Percentiles rank a stretch among this genome's conserved stretches.
Conservation (phyloP, 1,284 basidiomycete genomes). For the Pholiota adiposa region DNA sequence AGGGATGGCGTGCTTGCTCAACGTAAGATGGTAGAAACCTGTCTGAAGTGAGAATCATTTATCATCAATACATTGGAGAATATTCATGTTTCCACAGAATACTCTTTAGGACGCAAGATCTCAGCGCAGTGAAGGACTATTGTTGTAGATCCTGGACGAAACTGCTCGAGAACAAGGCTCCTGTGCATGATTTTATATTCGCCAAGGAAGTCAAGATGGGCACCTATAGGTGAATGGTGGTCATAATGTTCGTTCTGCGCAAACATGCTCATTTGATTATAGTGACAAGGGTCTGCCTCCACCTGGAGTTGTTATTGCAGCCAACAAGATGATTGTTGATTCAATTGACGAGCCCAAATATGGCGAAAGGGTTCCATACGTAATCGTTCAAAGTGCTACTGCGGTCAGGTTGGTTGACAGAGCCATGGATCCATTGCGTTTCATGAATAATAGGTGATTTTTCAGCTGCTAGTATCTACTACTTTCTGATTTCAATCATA, state of each 20-base stretch:
- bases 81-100: conserved; percentile 53
- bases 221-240: conserved; percentile 74
- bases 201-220: conserved; percentile 94
- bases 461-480: background rate
- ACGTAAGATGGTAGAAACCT: conserved; percentile 87
- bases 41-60: conserved; percentile 69
- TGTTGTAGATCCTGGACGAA: conserved; percentile 87
- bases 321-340: conserved; percentile 76
- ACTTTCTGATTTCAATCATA: conserved; percentile 29
- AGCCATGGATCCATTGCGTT: conserved; percentile 80
- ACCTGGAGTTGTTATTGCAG: conserved; percentile 89
- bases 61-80: background rate
- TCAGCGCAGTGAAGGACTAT: conserved; percentile 89
- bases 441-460: conserved; percentile 72
- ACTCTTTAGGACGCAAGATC: conserved; percentile 87
- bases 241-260: background rate
- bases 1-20: conserved; percentile 90
- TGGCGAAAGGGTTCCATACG: conserved; percentile 92
- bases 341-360: conserved; percentile 87
- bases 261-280: background rate
- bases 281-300: conserved; percentile 87
- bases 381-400: conserved; percentile 75
- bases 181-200: conserved; percentile 91
- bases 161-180: conserved; percentile 80
- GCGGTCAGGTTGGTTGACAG: conserved; percentile 79